These are phyloP conservation scores for Hemileccinum impolitum DNA, from an alignment of 768 basidiomycete species.

Conservation along the genomic window DNA sequence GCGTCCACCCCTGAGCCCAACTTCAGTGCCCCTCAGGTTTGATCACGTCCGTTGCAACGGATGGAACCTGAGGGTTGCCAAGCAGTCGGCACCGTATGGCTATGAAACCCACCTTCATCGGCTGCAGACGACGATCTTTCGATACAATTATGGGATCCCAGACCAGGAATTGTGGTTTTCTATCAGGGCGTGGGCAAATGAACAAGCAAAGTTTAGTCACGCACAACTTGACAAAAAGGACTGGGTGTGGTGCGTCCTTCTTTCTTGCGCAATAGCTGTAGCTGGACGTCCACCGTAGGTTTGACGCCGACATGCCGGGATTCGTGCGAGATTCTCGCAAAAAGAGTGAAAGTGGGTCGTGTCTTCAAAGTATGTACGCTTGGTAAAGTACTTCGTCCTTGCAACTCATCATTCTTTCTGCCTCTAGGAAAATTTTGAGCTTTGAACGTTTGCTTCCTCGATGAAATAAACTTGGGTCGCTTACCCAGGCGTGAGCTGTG, in stretches of 20 bases:
- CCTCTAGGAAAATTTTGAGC: not conserved
- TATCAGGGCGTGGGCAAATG: conserved; percentile 7
- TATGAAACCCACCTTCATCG: conserved; percentile 1
- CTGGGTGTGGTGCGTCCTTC: conserved; percentile 22
- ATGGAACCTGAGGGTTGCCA: conserved; percentile 1
- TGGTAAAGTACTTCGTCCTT: not conserved
- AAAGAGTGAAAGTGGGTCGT: no score
- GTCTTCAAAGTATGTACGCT: not conserved
- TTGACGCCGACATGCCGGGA: conserved; percentile 17
- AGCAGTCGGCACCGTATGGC: not conserved
- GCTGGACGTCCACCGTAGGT: conserved; percentile 8
- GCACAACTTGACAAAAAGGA: not conserved
- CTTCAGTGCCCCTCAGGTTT: conserved; percentile 11
- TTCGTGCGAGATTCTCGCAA: conserved; percentile 1
- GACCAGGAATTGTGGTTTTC: not conserved
- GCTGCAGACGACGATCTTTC: conserved; percentile 20
- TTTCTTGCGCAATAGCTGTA: not conserved
- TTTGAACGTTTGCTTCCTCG: not conserved
- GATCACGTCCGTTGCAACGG: conserved; percentile 19
- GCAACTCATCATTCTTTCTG: not conserved
- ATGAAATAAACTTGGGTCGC: no score
- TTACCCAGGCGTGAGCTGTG: no score
- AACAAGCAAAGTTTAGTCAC: conserved; percentile 7
- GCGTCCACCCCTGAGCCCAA: conserved; percentile 9
- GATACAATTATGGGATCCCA: conserved; percentile 24